These are phyloP conservation scores for Phlebiopsis gigantea DNA, from an alignment of 768 basidiomycete genomes.

Conservation along the genomic window DNA sequence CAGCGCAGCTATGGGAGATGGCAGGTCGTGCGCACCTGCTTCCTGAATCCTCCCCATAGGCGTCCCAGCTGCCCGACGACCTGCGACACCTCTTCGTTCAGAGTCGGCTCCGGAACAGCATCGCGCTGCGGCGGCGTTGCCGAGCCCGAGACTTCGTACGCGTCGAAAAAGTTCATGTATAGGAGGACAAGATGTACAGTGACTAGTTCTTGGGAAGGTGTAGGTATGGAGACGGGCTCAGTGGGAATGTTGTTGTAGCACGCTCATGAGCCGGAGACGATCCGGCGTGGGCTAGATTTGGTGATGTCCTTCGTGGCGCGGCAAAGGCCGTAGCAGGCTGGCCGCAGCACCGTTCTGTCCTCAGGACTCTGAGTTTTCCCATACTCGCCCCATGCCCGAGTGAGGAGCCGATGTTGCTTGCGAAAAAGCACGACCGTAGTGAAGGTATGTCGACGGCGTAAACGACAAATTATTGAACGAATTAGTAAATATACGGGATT, in stretches of 20 bases:
- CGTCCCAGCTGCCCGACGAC: slow-evolving; percentile 83
- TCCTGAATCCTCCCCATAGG: slow-evolving; percentile 89
- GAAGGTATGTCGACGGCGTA: background rate
- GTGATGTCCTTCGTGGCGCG: background rate
- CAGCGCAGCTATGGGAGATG: too few species aligned
- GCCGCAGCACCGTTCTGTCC: background rate
- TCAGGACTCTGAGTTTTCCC: background rate
- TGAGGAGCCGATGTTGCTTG: background rate
- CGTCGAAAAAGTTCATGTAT: slow-evolving; percentile 66
- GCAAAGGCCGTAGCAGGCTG: too few species aligned
- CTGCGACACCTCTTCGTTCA: slow-evolving; percentile 86
- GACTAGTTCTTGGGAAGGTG: background rate
- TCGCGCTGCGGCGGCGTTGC: slow-evolving; percentile 39
- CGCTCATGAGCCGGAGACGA: background rate
- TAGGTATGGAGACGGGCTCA: background rate
- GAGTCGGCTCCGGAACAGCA: slow-evolving; percentile 40
- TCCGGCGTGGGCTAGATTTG: background rate
- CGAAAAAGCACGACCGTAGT: background rate
- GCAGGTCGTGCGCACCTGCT: slow-evolving; percentile 55
- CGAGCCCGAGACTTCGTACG: slow-evolving; percentile 52
- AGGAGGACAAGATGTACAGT: background rate
- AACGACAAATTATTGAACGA: background rate
- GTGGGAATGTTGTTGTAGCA: background rate
- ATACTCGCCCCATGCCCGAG: background rate
- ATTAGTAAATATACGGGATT: slow-evolving; percentile 5